These are phyloP conservation scores for Ruellia speciosa DNA, from an alignment of 305 asterid genomes.

Conservation along the genomic window DNA sequence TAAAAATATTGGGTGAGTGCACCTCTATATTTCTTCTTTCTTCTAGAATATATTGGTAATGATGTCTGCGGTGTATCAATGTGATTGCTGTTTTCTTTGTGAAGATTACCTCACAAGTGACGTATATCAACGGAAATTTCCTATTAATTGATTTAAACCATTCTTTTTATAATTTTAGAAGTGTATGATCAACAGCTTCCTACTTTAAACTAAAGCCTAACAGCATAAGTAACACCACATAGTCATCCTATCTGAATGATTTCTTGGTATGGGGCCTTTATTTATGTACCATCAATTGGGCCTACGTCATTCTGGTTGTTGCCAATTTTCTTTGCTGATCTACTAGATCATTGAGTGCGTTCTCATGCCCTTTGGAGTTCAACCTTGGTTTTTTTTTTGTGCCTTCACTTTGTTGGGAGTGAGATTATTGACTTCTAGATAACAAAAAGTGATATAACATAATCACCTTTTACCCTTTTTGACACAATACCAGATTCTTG, in stretches of 20 bases:
- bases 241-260: not conserved
- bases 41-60: too few species aligned
- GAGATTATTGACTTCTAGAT: constrained; percentile 37
- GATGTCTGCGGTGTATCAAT: not conserved
- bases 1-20: too few species aligned
- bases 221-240: too few species aligned
- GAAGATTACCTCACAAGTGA: constrained; percentile 14
- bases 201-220: too few species aligned
- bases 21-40: too few species aligned
- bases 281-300: not conserved
- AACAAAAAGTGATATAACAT: constrained; percentile 17
- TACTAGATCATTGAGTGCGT: not conserved
- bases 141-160: too few species aligned
- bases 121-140: not conserved
- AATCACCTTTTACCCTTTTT: constrained; percentile 24
- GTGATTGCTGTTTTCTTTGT: constrained; percentile 8
- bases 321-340: not conserved
- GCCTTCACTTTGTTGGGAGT: constrained; percentile 22
- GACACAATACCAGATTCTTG: constrained; percentile 69
- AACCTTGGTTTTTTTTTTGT: constrained; percentile 19
- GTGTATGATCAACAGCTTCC: too few species aligned
- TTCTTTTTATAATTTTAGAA: too few species aligned
- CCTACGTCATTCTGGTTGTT: not conserved
- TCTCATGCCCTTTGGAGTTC: constrained; percentile 18
- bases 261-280: not conserved